These are phyloP conservation scores for Ophiostoma montium DNA, from an alignment of 2,329 filamentous ascomycete genomes.

Conservation along the genomic window DNA sequence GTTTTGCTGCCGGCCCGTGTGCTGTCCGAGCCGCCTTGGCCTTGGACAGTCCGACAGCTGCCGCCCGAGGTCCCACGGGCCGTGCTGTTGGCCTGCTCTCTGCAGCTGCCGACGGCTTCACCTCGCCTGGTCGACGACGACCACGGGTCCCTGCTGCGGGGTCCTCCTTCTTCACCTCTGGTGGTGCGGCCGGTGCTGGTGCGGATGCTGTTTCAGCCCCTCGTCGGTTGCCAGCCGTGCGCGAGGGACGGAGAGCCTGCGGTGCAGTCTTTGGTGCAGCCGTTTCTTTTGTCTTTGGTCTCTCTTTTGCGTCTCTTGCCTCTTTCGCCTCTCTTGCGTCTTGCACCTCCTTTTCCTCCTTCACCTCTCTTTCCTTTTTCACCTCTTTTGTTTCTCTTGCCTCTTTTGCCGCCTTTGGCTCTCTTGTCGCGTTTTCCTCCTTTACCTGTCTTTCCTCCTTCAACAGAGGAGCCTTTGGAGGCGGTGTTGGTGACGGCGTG, in stretches of 20 bases:
- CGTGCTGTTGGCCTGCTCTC: not conserved
- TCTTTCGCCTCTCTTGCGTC: too few relatives aligned
- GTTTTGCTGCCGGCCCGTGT: not conserved
- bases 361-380: too few relatives aligned
- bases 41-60: not conserved
- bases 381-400: not conserved
- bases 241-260: conserved; percentile 33
- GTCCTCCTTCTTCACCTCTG: conserved; percentile 1
- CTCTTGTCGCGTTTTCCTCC: too few relatives aligned
- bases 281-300: not conserved
- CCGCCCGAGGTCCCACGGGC: not conserved
- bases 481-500: conserved; percentile 23
- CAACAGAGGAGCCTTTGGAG: too few relatives aligned
- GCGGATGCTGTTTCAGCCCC: not conserved
- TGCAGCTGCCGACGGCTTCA: not conserved
- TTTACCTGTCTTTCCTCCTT: too few relatives aligned
- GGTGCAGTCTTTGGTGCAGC: not conserved
- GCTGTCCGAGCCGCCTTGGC: not conserved
- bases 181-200: conserved; percentile 16
- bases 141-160: not conserved
- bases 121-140: conserved; percentile 1
- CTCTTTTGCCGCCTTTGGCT: not conserved
- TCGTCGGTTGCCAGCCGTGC: conserved; percentile 34
- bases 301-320: not conserved
- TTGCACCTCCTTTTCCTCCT: too few relatives aligned